These are phyloP conservation scores for Tetracentron sinense DNA, from an alignment of 164 flowering plant genomes.

Conservation along the genomic window DNA sequence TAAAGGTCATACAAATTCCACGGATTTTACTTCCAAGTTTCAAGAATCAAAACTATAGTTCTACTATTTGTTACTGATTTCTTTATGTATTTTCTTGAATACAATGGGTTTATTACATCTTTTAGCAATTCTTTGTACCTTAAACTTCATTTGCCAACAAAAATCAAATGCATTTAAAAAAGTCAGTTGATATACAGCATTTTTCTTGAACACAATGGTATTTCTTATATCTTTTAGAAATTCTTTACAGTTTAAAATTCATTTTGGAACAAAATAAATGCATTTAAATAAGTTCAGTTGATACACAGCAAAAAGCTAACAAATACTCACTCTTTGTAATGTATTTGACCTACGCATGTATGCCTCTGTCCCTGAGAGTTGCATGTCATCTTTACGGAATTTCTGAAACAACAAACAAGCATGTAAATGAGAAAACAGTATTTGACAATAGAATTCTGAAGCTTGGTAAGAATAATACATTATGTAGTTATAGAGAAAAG, in stretches of 20 bases:
- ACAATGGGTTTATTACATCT: neutral
- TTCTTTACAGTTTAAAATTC: too few relatives aligned
- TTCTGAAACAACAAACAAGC: conserved; percentile 41
- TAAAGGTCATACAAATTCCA: too few relatives aligned
- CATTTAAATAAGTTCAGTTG: neutral
- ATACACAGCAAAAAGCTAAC: neutral
- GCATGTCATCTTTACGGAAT: conserved; percentile 84
- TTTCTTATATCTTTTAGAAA: too few relatives aligned
- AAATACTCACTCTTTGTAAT: conserved; percentile 65
- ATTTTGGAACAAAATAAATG: too few relatives aligned
- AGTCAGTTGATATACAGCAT: too few relatives aligned
- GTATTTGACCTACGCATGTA: conserved; percentile 82
- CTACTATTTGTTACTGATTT: neutral
- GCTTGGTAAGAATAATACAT: neutral
- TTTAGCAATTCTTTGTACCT: too few relatives aligned
- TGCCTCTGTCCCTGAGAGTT: conserved; percentile 81
- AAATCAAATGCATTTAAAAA: too few relatives aligned
- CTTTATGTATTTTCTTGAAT: neutral
- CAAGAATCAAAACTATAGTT: neutral
- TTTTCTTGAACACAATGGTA: too few relatives aligned
- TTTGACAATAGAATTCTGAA: neutral
- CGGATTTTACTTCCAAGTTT: neutral
- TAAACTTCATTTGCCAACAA: too few relatives aligned
- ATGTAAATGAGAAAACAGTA: neutral
- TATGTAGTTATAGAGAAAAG: too few relatives aligned